A percentile compares a stretch with the other conserved stretches of the same genome.
phyloP scores from a whole-genome alignment of 495 filamentous ascomycete species.

The Neurospora tetrasperma region DNA sequence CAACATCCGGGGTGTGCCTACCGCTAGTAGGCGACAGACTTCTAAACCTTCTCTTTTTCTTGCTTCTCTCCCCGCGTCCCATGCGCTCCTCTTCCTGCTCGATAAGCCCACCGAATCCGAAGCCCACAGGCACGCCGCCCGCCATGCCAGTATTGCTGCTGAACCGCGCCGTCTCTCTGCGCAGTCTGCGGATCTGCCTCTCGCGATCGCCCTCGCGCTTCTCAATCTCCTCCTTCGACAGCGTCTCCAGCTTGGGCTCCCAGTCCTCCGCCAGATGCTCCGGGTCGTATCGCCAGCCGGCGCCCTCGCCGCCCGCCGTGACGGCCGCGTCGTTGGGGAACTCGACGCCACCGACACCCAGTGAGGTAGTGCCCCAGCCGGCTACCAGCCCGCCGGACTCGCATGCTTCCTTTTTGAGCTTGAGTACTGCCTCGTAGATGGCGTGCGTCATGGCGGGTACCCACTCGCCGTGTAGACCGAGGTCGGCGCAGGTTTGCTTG shows the following conservation, averaged over 20 bases:
- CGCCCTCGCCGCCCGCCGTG: constrained; percentile 45
- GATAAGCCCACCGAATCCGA: constrained; percentile 46
- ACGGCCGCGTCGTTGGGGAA: constrained; percentile 85
- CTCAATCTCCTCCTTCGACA: constrained; percentile 95
- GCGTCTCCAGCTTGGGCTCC: constrained; percentile 83
- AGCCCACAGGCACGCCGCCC: constrained; percentile 49
- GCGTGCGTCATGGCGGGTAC: constrained; percentile 87
- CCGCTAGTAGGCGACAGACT: constrained; percentile 68
- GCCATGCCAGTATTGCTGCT: constrained; percentile 72
- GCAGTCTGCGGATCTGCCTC: constrained; percentile 72
- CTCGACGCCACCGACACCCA: constrained; percentile 41
- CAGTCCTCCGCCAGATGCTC: constrained; percentile 84
- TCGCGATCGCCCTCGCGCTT: constrained; percentile 93
- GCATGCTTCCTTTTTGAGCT: constrained; percentile 90
- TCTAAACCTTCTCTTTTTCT: constrained; percentile 88
- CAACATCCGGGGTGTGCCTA: constrained; percentile 65
- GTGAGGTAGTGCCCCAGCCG: constrained; percentile 40
- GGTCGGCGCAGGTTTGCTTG: constrained; percentile 79
- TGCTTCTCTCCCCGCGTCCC: constrained; percentile 79
- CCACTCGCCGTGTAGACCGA: constrained; percentile 87
- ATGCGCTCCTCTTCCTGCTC: constrained; percentile 54
- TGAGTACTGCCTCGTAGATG: constrained; percentile 90
- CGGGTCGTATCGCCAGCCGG: constrained; percentile 90
- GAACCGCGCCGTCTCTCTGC: constrained; percentile 87
- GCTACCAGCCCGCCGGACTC: constrained; percentile 73